phyloP scores from a whole-genome alignment of 2,329 filamentous ascomycete genomes.

The Beauveria sp. region DNA sequence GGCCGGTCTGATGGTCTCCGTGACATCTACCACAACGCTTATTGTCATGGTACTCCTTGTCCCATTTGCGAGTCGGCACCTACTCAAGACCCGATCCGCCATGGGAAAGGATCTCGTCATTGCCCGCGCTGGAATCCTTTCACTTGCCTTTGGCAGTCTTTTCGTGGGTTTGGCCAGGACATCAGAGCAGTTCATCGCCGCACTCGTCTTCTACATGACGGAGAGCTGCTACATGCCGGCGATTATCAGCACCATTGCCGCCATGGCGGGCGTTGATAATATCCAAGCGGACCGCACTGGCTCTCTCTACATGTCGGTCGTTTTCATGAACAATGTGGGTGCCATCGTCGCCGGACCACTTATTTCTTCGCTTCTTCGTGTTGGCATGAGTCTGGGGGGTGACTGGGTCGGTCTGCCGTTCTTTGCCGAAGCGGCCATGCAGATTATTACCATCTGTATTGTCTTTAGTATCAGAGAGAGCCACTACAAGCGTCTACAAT shows the following conservation, averaged over 20 bases:
- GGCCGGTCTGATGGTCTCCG: constrained; percentile 1
- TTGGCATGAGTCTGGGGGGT: constrained; percentile 2
- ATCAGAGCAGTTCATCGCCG: neutral
- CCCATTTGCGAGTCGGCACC: neutral
- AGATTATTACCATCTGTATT: constrained; percentile 4
- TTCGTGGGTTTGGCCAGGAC: neutral
- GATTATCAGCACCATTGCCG: constrained; percentile 2
- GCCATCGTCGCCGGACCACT: neutral
- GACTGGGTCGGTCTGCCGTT: constrained; percentile 9
- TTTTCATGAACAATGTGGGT: neutral
- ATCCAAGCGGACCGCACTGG: neutral
- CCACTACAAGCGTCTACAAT: neutral
- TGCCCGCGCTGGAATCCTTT: constrained; percentile 1
- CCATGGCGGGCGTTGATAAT: constrained; percentile 1
- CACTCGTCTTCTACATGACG: constrained; percentile 1
- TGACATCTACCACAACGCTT: constrained; percentile 1
- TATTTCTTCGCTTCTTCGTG: neutral
- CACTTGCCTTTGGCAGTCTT: constrained; percentile 1
- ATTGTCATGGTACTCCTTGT: neutral
- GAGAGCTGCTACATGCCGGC: constrained; percentile 8
- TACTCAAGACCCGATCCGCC: neutral
- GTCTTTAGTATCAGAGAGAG: constrained; percentile 5
- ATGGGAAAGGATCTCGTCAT: constrained; percentile 8
- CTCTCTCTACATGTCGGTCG: neutral
- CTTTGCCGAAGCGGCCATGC: neutral